Evolutionary conservation across 805 yeast genomes (phyloP).

Genomic region (Cyberlindnera sargentensis): DNA sequence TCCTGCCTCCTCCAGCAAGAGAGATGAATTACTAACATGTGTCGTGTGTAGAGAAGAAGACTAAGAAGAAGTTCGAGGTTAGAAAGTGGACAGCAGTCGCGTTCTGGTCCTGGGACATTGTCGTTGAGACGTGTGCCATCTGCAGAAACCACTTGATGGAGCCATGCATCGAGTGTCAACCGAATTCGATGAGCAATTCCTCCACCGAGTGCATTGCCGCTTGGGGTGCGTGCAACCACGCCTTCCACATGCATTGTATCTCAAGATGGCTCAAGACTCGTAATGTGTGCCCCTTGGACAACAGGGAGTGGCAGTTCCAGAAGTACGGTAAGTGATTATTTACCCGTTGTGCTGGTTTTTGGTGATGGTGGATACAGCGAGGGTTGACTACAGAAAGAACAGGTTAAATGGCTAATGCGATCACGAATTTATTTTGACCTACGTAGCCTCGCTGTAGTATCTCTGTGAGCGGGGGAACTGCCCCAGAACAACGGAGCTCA

Average conservation of each 20-base stretch:
- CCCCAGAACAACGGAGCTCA: slow-evolving; percentile 42
- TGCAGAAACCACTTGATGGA: slow-evolving; percentile 98
- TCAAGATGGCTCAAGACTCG: slow-evolving; percentile 92
- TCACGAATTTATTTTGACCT: not conserved
- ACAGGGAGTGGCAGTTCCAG: slow-evolving; percentile 76
- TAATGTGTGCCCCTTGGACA: slow-evolving; percentile 94
- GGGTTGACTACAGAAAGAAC: not conserved
- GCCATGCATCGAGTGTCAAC: slow-evolving; percentile 95
- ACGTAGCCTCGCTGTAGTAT: slow-evolving; percentile 8
- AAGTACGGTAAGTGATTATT: slow-evolving; percentile 57
- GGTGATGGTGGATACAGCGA: slow-evolving; percentile 1
- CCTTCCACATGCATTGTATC: slow-evolving; percentile 97
- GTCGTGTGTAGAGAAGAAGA: not conserved
- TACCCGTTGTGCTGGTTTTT: slow-evolving; percentile 16
- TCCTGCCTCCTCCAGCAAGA: not conserved
- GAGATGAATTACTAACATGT: not conserved
- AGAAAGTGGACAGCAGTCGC: slow-evolving; percentile 99
- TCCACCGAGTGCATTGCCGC: slow-evolving; percentile 86
- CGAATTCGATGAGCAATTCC: slow-evolving; percentile 56
- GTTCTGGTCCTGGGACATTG: slow-evolving; percentile 99
- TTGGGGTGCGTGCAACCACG: slow-evolving; percentile 96
- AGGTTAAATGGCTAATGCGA: not conserved
- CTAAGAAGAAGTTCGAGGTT: slow-evolving; percentile 73
- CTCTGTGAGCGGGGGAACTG: slow-evolving; percentile 11
- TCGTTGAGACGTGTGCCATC: slow-evolving; percentile 94